Evolutionary conservation across 1,284 basidiomycete species (phyloP).

Genomic region (Tremellales sp.): DNA sequence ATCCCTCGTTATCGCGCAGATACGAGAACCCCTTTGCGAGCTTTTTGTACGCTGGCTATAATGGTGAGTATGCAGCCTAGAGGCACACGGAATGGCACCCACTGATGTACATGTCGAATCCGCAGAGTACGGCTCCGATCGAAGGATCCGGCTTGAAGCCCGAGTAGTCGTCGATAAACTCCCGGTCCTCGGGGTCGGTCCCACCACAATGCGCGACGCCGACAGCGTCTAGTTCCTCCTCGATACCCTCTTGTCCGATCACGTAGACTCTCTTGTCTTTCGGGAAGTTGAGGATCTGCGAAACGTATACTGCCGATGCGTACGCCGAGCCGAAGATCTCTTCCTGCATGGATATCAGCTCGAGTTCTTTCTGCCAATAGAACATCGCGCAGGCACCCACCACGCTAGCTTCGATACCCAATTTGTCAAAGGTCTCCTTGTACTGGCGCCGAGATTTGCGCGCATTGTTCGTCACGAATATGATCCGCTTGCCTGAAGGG

Average conservation of each 20-base stretch:
- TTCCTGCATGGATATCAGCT: constrained; percentile 54
- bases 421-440: constrained; percentile 83
- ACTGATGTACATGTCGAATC: constrained; percentile 57
- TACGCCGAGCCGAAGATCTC: constrained; percentile 96
- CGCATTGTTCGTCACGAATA: constrained; percentile 99
- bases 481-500: constrained; percentile 69
- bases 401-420: constrained; percentile 78
- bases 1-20: constrained; percentile 70
- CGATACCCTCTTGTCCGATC: constrained; percentile 85
- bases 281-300: constrained; percentile 80
- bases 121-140: constrained; percentile 87
- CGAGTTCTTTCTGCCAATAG: no score
- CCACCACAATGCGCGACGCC: constrained; percentile 80
- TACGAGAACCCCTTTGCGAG: constrained; percentile 91
- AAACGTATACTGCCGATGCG: constrained; percentile 88
- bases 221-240: constrained; percentile 84
- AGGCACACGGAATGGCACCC: constrained; percentile 9
- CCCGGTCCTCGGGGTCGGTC: constrained; percentile 77
- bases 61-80: constrained; percentile 15
- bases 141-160: constrained; percentile 68
- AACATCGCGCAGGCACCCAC: constrained; percentile 53
- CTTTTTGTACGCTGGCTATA: constrained; percentile 79
- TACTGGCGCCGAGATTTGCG: constrained; percentile 83
- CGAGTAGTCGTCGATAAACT: constrained; percentile 64
- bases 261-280: constrained; percentile 94